Base-by-base conservation (phyloP, 768 basidiomycete genomes). In the Trametopsis cervina region DNA sequence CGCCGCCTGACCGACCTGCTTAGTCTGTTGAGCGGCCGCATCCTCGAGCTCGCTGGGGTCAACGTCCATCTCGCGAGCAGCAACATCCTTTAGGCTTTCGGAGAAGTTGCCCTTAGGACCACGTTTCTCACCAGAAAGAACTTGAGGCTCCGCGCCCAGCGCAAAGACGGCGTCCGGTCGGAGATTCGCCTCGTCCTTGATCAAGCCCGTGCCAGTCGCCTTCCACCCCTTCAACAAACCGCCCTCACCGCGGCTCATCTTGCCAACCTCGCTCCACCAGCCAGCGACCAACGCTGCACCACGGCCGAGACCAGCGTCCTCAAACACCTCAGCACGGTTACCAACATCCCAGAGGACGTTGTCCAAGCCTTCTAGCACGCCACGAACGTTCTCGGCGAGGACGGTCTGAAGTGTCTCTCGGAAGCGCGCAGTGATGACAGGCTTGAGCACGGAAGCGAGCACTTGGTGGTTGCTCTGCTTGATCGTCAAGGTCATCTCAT, bases 91-190 rank as follows among this genome's bases (percentile, higher is more conserved):
- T 21, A 69, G 43, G 3, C 65, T 59, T 51, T 69, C 74, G 2
- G 78, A 70, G 4, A 69, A 70, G 1, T 69, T 78, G 2, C 79
- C 85, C 27, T 79, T 57, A 0, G 85, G 85, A 0, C 85, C 85
- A 2, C 68, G 72, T 70, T 88, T 85, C 52, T 80, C 75, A 0
- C 83, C 80, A 22, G 75, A 64, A 23, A 88, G 62, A 25, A 88
- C 77, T 68, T 88, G 85, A 27, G 85, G 85, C 63, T 84, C 83
- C 4, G 75, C 81, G 2, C 85, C 85, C 67, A 87, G 65, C 0
- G 84, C 85, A 41, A 88, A 75, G 42, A 61, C 54, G 37, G 66
- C 61, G 33, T 59, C 66, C 33, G 12, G n/a, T 25, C 47, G 35
- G 40, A 20, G 27, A 45, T 63, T 61, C 2, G 57, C 63, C 29